phyloP scores from a whole-genome alignment of 2,329 filamentous ascomycete species.

The Botrytis fabae region DNA sequence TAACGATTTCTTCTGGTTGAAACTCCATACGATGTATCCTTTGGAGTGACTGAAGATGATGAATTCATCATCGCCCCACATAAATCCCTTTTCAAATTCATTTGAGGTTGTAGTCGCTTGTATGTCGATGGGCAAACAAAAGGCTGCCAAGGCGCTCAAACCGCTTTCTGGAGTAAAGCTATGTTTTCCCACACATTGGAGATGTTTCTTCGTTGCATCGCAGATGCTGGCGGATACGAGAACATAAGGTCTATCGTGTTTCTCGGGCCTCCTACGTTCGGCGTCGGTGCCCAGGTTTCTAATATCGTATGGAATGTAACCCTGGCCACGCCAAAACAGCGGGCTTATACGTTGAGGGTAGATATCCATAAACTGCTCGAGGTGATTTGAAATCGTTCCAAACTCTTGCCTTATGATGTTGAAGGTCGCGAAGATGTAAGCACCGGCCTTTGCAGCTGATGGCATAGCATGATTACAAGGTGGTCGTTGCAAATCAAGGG shows the following conservation, averaged over 20 bases:
- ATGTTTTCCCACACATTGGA: neutral
- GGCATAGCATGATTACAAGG: neutral
- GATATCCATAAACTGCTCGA: neutral
- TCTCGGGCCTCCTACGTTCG: neutral
- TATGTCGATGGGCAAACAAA: neutral
- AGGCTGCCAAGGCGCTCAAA: neutral
- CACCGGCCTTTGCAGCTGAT: neutral
- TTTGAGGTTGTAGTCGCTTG: neutral
- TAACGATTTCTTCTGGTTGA: neutral
- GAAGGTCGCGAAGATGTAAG: conserved; percentile 23
- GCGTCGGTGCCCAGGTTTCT: accelerated
- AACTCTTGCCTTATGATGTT: conserved; percentile 24
- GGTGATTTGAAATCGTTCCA: conserved; percentile 17
- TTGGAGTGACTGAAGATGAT: conserved; percentile 25
- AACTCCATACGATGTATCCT: conserved; percentile 33
- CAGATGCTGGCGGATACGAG: neutral
- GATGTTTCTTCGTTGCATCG: neutral
- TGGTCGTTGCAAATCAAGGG: neutral
- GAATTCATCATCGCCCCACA: conserved; percentile 30
- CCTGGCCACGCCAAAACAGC: neutral
- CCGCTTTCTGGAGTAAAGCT: no score
- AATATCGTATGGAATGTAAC: neutral
- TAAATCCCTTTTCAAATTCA: neutral
- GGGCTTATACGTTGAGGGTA: no score
- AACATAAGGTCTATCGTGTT: neutral